A percentile compares a stretch with the other conserved stretches of the same genome.
phyloP scores from a whole-genome alignment of 2,329 filamentous ascomycete species.

The Coniochaeta prunicola region DNA sequence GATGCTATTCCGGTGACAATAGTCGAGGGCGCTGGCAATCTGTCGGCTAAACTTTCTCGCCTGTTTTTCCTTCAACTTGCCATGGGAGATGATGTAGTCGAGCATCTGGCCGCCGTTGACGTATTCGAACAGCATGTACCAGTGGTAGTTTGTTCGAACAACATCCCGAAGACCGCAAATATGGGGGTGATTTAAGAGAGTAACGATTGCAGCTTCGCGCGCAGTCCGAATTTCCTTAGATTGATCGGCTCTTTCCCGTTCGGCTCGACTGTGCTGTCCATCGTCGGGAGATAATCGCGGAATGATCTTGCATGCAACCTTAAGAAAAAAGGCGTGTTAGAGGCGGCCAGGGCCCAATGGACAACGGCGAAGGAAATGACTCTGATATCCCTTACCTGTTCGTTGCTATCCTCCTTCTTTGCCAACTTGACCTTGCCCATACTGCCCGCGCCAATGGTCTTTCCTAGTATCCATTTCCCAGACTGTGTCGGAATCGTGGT shows the following conservation, averaged over 20 bases:
- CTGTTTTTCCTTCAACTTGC: slow-evolving; percentile 95
- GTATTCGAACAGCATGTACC: slow-evolving; percentile 99
- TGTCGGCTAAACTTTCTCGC: slow-evolving; percentile 96
- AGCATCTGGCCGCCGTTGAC: slow-evolving; percentile 99
- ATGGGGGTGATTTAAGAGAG: slow-evolving; percentile 86
- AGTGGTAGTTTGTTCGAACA: slow-evolving; percentile 92
- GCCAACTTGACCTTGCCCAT: slow-evolving; percentile 99
- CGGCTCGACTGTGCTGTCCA: slow-evolving; percentile 59
- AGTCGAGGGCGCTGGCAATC: slow-evolving; percentile 93
- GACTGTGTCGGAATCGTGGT: slow-evolving; percentile 87
- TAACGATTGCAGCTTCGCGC: slow-evolving; percentile 92
- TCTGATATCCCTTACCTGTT: slow-evolving; percentile 62
- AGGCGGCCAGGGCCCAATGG: neutral
- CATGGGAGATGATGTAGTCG: slow-evolving; percentile 98
- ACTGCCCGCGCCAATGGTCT: slow-evolving; percentile 94
- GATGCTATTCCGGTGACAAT: slow-evolving; percentile 96
- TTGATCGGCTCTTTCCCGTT: slow-evolving; percentile 86
- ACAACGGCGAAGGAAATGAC: neutral
- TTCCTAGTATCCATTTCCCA: slow-evolving; percentile 90
- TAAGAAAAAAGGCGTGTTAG: slow-evolving; percentile 10
- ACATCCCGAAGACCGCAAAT: slow-evolving; percentile 95
- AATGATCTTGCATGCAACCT: slow-evolving; percentile 97
- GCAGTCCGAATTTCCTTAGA: slow-evolving; percentile 95
- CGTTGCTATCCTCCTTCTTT: slow-evolving; percentile 79
- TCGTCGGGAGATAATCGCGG: slow-evolving; percentile 86